phyloP scores from a whole-genome alignment of 2,329 filamentous ascomycete genomes.

The Pseudofabraea citricarpa region DNA sequence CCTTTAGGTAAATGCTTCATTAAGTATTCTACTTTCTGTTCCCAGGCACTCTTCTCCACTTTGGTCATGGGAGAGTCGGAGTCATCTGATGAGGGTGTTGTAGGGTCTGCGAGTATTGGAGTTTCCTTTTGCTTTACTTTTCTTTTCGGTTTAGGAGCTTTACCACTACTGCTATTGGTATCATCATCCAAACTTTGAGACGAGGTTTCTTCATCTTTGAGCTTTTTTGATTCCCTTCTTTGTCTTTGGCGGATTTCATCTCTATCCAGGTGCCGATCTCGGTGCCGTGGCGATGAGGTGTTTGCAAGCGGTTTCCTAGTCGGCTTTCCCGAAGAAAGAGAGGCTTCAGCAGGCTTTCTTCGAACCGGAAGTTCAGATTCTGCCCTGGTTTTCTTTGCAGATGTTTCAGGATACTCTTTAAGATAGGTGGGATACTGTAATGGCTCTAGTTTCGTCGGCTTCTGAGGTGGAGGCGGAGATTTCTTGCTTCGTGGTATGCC shows the following conservation, averaged over 20 bases:
- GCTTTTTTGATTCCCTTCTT: constrained; percentile 14
- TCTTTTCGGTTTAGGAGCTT: constrained; percentile 18
- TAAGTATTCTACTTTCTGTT: constrained; percentile 57
- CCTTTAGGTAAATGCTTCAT: constrained; percentile 77
- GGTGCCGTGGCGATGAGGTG: constrained; percentile 26
- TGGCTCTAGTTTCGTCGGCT: constrained; percentile 31
- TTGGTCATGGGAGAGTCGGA: constrained; percentile 35
- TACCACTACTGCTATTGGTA: constrained; percentile 21
- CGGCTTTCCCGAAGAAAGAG: constrained; percentile 10
- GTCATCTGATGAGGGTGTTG: constrained; percentile 42
- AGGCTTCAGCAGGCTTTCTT: constrained; percentile 19
- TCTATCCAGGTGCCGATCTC: constrained; percentile 20
- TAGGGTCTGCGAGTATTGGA: constrained; percentile 29
- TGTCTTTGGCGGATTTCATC: constrained; percentile 18
- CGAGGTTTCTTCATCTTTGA: constrained; percentile 20
- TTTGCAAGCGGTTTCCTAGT: constrained; percentile 30
- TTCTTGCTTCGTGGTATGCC: constrained; percentile 15
- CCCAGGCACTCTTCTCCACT: constrained; percentile 48
- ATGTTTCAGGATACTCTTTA: constrained; percentile 30
- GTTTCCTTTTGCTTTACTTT: constrained; percentile 28
- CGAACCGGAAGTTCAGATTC: constrained; percentile 24
- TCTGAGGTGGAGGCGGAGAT: constrained; percentile 18
- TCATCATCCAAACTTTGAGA: constrained; percentile 27
- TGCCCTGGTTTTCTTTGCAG: constrained; percentile 18
- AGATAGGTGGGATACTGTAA: constrained; percentile 29